Base-by-base conservation (phyloP, 2,329 filamentous ascomycete genomes). In the Ophiostoma angusticollis region DNA sequence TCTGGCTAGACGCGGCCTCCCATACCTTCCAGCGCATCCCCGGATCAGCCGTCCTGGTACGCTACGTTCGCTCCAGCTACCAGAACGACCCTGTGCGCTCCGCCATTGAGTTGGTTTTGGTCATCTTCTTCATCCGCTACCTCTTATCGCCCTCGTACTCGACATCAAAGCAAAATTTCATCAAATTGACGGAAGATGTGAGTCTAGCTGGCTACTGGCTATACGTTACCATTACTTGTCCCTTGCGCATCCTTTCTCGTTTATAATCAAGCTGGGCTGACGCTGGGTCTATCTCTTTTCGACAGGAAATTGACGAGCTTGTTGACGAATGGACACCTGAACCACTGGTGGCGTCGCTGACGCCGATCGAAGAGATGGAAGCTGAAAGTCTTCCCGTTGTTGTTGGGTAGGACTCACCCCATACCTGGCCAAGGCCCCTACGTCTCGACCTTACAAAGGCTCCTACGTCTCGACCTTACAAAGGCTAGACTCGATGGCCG, bases 241-340 rank as follows among this genome's bases (percentile, higher is more conserved):
- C 17, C 6, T 17, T 19, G 32, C 8, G 5, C 16, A 3, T 13
- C 30, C 5, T 31, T 11, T 21, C 19, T 12, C 6, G 4, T 11
- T 23, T 38, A 13, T n/a, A n/a, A n/a, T n/a, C n/a, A n/a, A n/a
- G n/a, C n/a, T n/a, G n/a, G n/a, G n/a, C n/a, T n/a, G n/a, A n/a
- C n/a, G n/a, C n/a, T n/a, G n/a, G n/a, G n/a, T n/a, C n/a, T n/a
- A n/a, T n/a, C n/a, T n/a, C n/a, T n/a, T n/a, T n/a, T n/a, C n/a
- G n/a, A n/a, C n/a, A 44, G 74, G 91, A 98, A 64, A 93, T 98
- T 50, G 91, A 98, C 54, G 91, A 98, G 54, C 64, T 98, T 43
- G 83, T 98, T 31, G 87, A 93, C 40, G 91, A 98, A 50, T 98
- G 91, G 91, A 80, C 78, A 7, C 93, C 91, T 0, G 91, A 98